Percentiles rank a stretch among this genome's conserved stretches.
These are phyloP conservation scores for Paramecium pentaurelia DNA, from an alignment of 73 alveolate species.

Conservation along the genomic window DNA sequence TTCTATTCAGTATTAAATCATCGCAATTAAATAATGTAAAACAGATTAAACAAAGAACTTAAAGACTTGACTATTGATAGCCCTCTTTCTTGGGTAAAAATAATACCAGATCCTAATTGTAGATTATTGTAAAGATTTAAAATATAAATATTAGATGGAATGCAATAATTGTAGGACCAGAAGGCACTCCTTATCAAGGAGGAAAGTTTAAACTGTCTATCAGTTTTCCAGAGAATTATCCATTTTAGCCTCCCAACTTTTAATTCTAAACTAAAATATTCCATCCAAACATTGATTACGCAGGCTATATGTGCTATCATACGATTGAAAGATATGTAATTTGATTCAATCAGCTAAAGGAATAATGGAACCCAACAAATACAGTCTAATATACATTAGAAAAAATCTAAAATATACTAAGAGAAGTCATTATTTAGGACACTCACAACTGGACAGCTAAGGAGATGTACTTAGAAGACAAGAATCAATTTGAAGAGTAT, in stretches of 20 bases:
- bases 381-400: constrained; percentile 48
- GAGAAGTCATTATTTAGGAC: constrained; percentile 13
- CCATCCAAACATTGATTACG: constrained; percentile 63
- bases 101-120: background rate
- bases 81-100: constrained; percentile 13
- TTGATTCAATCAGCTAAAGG: background rate
- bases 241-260: constrained; percentile 63
- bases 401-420: constrained; percentile 44
- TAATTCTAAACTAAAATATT: constrained; percentile 54
- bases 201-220: constrained; percentile 59
- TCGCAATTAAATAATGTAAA: background rate
- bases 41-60: constrained; percentile 44
- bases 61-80: background rate
- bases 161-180: constrained; percentile 57
- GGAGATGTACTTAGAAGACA: constrained; percentile 21
- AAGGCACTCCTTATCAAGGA: constrained; percentile 55
- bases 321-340: constrained; percentile 26
- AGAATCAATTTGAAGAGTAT: constrained; percentile 17
- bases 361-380: constrained; percentile 58
- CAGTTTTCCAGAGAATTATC: constrained; percentile 62
- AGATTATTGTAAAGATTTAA: background rate
- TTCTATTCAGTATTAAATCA: background rate
- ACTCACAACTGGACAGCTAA: constrained; percentile 52
- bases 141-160: constrained; percentile 14
- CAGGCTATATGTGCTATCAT: constrained; percentile 61